Evolutionary conservation across 805 yeast genomes (phyloP), one percentile per base, ranked within the genome.

Genomic region (Lipomyces lipofer): DNA sequence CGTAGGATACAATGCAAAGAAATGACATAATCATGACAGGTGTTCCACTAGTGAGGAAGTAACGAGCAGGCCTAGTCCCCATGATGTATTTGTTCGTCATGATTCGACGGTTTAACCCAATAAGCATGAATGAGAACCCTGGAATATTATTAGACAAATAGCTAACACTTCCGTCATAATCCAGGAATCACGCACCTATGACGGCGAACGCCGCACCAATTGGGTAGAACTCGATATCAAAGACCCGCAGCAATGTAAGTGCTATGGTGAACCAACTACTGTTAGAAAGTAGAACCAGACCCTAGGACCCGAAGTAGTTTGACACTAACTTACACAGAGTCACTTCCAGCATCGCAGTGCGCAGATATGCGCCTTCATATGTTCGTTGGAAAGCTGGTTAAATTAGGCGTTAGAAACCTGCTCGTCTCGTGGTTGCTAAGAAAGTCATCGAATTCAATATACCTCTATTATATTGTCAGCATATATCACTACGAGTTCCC

Each of bases 341-440:
- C 27, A 88, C 68, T 49, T 84, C 78, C 19, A 87, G 84, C 28
- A 88, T 71, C 19, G 91, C 85, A 0, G 91, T 81, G 49, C 95
- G 70, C 24, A 85, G 75, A 65, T 88, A 87, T 1, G 95, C 91
- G 0, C 95, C 95, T 65, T 87, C 94, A 64, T 86, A 87, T 0
- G 95, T 87, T 52, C 95, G 69, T 69, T 87, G 94, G 63, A 85
- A 85, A 0, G 92, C 94, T 62, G 13, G n/a, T 4, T 32, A n/a
- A n/a, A n/a, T n/a, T n/a, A n/a, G n/a, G n/a, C n/a, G n/a, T n/a
- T n/a, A n/a, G n/a, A n/a, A n/a, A n/a, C n/a, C n/a, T n/a, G n/a
- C n/a, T n/a, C n/a, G n/a, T n/a, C n/a, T n/a, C n/a, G n/a, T n/a
- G n/a, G n/a, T n/a, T n/a, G n/a, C n/a, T n/a, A n/a, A n/a, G n/a